Base-by-base conservation (phyloP, 164 flowering plant species). In the Magnolia officinalis region DNA sequence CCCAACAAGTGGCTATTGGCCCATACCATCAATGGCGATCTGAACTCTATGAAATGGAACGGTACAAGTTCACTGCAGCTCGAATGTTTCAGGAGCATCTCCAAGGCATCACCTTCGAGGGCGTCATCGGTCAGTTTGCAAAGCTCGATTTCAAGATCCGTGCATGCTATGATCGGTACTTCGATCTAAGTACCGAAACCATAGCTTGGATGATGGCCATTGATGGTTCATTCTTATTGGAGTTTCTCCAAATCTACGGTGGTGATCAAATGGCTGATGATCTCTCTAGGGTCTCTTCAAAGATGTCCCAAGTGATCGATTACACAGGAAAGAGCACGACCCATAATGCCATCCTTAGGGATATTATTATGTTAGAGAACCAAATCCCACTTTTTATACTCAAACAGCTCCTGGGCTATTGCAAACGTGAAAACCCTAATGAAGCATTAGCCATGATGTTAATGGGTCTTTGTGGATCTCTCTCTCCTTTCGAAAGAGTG, bases 1-100 rank as follows among this genome's bases (percentile, higher is more conserved):
- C 83, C 2, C 80, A 77, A 63, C 69, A 74, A 14, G 80, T 81
- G 6, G 77, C 80, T 9, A 67, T 81, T 18, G 83, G 83, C 58
- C 81, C 82, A 16, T 80, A 77, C 67, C 79, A 80, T 70, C 70
- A 76, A 26, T 51, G 74, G 45, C 45, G 69, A 18, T 67, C 75
- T 11, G 78, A 77, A 50, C 78, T 77, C 70, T 52, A 55, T 14
- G 83, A 81, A 23, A 77, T 81, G 80, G 75, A 77, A 61, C 65
- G 75, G 19, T 71, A 74, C 80, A 81, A 81, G 72, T 67, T 81
- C 11, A 31, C 63, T 8, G 66, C 83, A 7, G 78, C 78, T 8
- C 63, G 63, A 26, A 71, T 63, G 4, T 72, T 74, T 67, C 75
- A 77, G 72, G 71, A 72, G 50, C 49, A 70, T 23, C 75, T 77